Percentiles rank a stretch among this genome's conserved stretches.
phyloP scores from a whole-genome alignment of 257 asterid species.

The Rhazya stricta region DNA sequence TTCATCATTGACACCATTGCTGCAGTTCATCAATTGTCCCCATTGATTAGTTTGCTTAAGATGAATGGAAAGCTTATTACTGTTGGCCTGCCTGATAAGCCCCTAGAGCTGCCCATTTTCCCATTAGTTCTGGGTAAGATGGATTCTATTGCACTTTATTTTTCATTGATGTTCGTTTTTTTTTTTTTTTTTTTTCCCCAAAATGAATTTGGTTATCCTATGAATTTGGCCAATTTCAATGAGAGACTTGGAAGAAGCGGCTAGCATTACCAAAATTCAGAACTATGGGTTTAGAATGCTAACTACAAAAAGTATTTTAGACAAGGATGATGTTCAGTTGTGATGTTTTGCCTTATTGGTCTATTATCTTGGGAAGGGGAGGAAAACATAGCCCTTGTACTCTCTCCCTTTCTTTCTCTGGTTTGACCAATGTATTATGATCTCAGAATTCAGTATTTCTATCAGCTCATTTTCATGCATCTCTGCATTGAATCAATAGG shows the following conservation, averaged over 20 bases:
- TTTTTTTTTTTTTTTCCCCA: no score
- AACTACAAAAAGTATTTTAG: not conserved
- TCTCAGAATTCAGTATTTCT: not conserved
- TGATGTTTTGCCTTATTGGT: not conserved
- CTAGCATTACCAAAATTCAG: not conserved
- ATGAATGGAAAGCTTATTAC: constrained; percentile 54
- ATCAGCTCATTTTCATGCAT: not conserved
- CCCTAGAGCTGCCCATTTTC: constrained; percentile 55
- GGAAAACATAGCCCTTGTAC: not conserved
- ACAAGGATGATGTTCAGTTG: not conserved
- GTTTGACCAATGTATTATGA: not conserved
- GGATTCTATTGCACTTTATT: not conserved
- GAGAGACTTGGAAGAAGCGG: not conserved
- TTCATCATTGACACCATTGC: constrained; percentile 53
- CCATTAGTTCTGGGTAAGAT: constrained; percentile 54
- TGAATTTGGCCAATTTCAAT: not conserved
- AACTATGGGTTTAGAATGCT: not conserved
- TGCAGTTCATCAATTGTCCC: constrained; percentile 49
- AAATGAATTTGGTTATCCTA: not conserved
- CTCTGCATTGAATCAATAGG: constrained; percentile 21
- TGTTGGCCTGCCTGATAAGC: constrained; percentile 56
- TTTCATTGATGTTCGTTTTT: not conserved
- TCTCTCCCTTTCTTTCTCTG: not conserved
- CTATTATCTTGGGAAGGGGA: not conserved
- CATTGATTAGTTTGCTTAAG: constrained; percentile 47